These are phyloP conservation scores for Onygenales sp. DNA, from an alignment of 2,329 filamentous ascomycete genomes.

Conservation along the genomic window DNA sequence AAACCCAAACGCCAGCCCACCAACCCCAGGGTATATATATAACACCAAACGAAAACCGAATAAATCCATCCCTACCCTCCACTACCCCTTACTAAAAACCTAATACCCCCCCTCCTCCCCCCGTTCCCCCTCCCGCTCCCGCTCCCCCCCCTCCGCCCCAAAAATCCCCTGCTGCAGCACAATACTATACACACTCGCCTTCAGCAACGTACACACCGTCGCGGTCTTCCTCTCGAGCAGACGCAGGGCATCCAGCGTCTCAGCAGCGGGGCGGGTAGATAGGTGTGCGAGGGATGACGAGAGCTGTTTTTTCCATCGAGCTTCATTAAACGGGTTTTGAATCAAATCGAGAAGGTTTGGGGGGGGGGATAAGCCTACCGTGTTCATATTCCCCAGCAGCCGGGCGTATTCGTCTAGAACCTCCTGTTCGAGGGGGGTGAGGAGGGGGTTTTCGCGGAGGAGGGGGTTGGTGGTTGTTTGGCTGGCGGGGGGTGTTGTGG, in stretches of 20 bases:
- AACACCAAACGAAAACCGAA: neutral
- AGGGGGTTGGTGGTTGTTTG: constrained; percentile 24
- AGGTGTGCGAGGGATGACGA: constrained; percentile 41
- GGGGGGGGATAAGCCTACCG: constrained; percentile 42
- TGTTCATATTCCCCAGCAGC: constrained; percentile 82
- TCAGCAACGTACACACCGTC: constrained; percentile 87
- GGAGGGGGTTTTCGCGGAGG: constrained; percentile 26
- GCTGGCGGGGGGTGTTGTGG: constrained; percentile 17
- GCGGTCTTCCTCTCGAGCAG: constrained; percentile 90
- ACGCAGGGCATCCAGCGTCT: constrained; percentile 67
- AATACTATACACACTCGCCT: constrained; percentile 97
- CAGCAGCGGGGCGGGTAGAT: constrained; percentile 60
- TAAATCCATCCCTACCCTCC: neutral
- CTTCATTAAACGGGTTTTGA: too few relatives aligned
- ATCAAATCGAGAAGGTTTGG: too few relatives aligned
- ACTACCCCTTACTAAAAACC: neutral
- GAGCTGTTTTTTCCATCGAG: constrained; percentile 15
- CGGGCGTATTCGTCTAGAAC: constrained; percentile 89
- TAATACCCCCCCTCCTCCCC: constrained; percentile 8
- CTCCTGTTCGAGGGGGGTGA: constrained; percentile 81
- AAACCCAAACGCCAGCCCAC: neutral
- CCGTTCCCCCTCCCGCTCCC: constrained; percentile 8
- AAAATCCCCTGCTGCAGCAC: constrained; percentile 94
- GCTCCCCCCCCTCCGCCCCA: constrained; percentile 41
- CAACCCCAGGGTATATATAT: neutral